A percentile compares a stretch with the other conserved stretches of the same genome.
phyloP scores from a whole-genome alignment of 1,284 basidiomycete species.

The Cryptococcus sp. region DNA sequence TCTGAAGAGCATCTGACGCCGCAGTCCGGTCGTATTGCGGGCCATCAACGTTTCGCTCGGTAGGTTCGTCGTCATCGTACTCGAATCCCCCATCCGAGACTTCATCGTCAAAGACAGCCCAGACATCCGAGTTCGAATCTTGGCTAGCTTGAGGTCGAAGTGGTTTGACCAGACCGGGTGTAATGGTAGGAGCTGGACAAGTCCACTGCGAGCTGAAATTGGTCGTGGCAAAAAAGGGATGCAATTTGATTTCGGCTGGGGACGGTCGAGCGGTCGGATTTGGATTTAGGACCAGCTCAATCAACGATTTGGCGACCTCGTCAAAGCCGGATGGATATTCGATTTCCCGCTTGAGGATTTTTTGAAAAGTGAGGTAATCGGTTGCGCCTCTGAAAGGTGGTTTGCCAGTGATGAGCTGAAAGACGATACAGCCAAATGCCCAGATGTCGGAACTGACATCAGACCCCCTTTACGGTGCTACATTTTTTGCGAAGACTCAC shows the following conservation, averaged over 20 bases:
- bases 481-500: constrained; percentile 18
- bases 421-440: constrained; percentile 57
- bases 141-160: constrained; percentile 17
- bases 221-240: constrained; percentile 69
- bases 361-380: constrained; percentile 58
- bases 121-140: constrained; percentile 29
- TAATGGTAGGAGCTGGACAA: constrained; percentile 42
- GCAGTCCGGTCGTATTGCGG: constrained; percentile 30
- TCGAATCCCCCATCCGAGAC: constrained; percentile 33
- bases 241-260: constrained; percentile 61
- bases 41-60: constrained; percentile 5
- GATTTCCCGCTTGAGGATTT: constrained; percentile 53
- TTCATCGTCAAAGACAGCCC: constrained; percentile 44
- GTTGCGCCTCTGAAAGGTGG: constrained; percentile 56
- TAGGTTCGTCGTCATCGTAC: constrained; percentile 12
- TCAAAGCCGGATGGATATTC: constrained; percentile 52
- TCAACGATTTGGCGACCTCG: constrained; percentile 48
- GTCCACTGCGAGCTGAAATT: constrained; percentile 75
- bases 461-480: too few relatives aligned
- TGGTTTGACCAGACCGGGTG: constrained; percentile 45
- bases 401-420: constrained; percentile 53
- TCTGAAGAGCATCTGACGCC: constrained; percentile 29
- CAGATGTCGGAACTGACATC: constrained; percentile 52
- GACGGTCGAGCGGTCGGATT: constrained; percentile 63
- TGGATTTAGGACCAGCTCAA: constrained; percentile 51